Evolutionary conservation across 1,139 yeast species (phyloP), one percentile per base, ranked within the genome.

Genomic region (Meyerozyma guilliermondii): DNA sequence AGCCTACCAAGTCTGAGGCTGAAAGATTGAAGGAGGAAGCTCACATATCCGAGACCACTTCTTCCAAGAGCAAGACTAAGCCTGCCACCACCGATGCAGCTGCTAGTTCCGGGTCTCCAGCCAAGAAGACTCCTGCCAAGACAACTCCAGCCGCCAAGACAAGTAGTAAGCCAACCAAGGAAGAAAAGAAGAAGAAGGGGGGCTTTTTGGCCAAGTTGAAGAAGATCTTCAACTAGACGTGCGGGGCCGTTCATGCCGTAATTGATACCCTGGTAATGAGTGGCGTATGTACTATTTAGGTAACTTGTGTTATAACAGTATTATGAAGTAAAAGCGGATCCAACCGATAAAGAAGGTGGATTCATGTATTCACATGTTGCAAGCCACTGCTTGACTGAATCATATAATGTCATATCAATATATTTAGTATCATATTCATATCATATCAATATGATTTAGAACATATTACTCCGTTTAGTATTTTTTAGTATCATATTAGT

Each of bases 1-100:
- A 67, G 53, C 76, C 76, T 18, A 65, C 74, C 28, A 63, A 59
- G 9, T 47, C 50, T 14, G 47, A 68, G 50, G 74, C 72, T 35
- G 54, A 62, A 43, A 42, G 42, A 22, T 44, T 50, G 45, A 43
- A 51, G n/a, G 47, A 48, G 39, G 49, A 49, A 28, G 54, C 51
- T 20, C 43, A 45, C 38, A 43, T 47, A 20, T 50, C 56, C 8
- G 41, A 47, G 38, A 45, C 43, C n/a, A 39, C 43, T 26, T 41
- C 46, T 26, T 39, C 49, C 39, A 41, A 43, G 41, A 43, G 51
- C 24, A 42, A 41, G 43, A 26, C 44, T 42, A 40, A 46, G 39
- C 42, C 39, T 27, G 35, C 48, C n/a, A 41, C 43, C 11, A 43
- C 50, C 13, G 45, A 45, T 6, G 35, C 46, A 13, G 46, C 42